phyloP scores from a whole-genome alignment of 495 filamentous ascomycete species.

The Penicillium flavigenum region DNA sequence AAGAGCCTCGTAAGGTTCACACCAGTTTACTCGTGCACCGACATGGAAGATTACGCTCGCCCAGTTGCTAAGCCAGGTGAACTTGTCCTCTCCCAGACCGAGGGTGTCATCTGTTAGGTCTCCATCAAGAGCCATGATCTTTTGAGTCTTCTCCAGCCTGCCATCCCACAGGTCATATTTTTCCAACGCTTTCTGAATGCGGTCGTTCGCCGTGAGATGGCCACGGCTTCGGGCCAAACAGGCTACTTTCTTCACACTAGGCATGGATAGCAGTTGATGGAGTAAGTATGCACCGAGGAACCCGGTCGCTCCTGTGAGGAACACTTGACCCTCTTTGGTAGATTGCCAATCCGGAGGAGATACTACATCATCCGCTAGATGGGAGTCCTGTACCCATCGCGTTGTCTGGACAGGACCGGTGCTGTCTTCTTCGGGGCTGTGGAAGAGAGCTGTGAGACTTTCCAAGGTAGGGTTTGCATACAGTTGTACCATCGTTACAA shows the following conservation, averaged over 20 bases:
- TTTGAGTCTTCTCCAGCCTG: not conserved
- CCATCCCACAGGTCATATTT: constrained; percentile 13
- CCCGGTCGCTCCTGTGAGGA: constrained; percentile 20
- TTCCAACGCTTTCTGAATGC: constrained; percentile 5
- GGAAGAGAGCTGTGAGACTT: no score
- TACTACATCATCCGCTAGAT: not conserved
- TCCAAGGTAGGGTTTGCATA: no score
- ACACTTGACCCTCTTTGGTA: not conserved
- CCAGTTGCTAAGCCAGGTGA: constrained; percentile 11
- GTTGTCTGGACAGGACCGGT: no score
- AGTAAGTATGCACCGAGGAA: constrained; percentile 12
- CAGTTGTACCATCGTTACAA: no score
- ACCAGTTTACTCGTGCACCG: constrained; percentile 26
- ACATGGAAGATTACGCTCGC: constrained; percentile 22
- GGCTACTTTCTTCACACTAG: constrained; percentile 13
- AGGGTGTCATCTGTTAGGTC: constrained; percentile 11
- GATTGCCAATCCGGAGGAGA: not conserved
- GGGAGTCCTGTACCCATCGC: no score
- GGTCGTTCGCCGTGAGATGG: not conserved
- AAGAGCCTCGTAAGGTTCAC: constrained; percentile 21
- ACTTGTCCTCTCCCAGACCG: constrained; percentile 3
- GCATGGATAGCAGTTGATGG: not conserved
- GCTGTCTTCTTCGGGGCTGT: no score
- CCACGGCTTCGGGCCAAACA: constrained; percentile 13
- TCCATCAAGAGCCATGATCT: constrained; percentile 17